Evolutionary conservation across 495 filamentous ascomycete species (phyloP).

Genomic region (Xylaria telfairii): DNA sequence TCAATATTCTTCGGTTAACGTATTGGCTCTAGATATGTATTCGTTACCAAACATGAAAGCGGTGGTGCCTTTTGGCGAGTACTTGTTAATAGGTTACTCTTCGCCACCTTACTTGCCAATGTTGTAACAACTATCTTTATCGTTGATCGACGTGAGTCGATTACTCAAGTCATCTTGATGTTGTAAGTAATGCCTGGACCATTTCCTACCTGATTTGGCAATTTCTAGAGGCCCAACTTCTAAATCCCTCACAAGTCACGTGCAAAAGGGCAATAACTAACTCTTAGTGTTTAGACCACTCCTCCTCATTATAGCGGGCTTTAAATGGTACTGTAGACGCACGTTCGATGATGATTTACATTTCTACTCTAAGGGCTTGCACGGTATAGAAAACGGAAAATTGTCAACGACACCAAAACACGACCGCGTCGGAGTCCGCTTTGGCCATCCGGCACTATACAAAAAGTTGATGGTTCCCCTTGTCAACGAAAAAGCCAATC

Average conservation of each 20-base stretch:
- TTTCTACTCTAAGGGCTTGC: slow-evolving; percentile 64
- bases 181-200: no score
- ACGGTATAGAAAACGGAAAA: slow-evolving; percentile 52
- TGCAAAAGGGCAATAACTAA: no score
- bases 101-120: slow-evolving; percentile 73
- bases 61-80: slow-evolving; percentile 79
- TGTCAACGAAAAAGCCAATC: slow-evolving; percentile 77
- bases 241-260: no score
- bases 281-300: no score
- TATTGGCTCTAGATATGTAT: slow-evolving; percentile 36
- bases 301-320: slow-evolving; percentile 68
- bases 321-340: slow-evolving; percentile 75
- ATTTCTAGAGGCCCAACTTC: no score
- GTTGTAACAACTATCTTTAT: slow-evolving; percentile 70
- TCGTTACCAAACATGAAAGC: slow-evolving; percentile 82
- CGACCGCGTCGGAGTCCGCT: slow-evolving; percentile 70
- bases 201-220: no score
- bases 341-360: slow-evolving; percentile 69
- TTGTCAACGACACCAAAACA: slow-evolving; percentile 35
- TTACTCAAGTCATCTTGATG: slow-evolving; percentile 60
- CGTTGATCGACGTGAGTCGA: slow-evolving; percentile 49
- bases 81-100: slow-evolving; percentile 78
- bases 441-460: slow-evolving; percentile 81
- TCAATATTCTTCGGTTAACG: slow-evolving; percentile 2
- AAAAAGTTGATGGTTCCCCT: slow-evolving; percentile 78